phyloP scores from a whole-genome alignment of 2,329 filamentous ascomycete species.

The Lachnellula hyalina region DNA sequence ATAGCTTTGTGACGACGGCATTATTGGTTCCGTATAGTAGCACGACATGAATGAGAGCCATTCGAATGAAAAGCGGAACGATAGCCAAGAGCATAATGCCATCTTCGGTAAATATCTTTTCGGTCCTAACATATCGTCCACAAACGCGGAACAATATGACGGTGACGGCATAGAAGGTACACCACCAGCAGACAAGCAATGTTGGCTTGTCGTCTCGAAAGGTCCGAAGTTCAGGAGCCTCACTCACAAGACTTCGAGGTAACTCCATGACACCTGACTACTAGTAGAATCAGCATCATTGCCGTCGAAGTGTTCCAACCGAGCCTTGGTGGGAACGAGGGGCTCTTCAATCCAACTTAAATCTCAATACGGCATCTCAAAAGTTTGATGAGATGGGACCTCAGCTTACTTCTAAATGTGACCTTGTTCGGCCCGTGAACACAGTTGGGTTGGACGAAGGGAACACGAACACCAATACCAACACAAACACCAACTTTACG shows the following conservation, averaged over 20 bases:
- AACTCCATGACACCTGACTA: conserved; percentile 20
- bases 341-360: too few relatives aligned
- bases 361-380: too few relatives aligned
- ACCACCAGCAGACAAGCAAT: conserved; percentile 92
- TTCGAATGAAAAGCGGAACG: conserved; percentile 74
- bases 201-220: conserved; percentile 67
- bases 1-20: conserved; percentile 49
- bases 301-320: too few relatives aligned
- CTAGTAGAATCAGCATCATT: neutral
- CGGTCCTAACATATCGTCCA: conserved; percentile 80
- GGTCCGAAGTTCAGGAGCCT: conserved; percentile 20
- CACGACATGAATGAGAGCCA: conserved; percentile 80
- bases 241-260: conserved; percentile 17
- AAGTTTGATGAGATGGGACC: too few relatives aligned
- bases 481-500: neutral
- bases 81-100: conserved; percentile 75
- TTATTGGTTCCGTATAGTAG: conserved; percentile 92
- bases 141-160: conserved; percentile 75
- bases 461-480: neutral
- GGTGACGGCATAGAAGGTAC: conserved; percentile 70
- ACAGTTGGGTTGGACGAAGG: neutral
- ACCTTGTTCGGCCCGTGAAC: neutral
- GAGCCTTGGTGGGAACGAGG: neutral
- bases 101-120: conserved; percentile 82
- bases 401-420: neutral